Conservation (phyloP, 352 stramenopile genomes). For the Pythium sp. region DNA sequence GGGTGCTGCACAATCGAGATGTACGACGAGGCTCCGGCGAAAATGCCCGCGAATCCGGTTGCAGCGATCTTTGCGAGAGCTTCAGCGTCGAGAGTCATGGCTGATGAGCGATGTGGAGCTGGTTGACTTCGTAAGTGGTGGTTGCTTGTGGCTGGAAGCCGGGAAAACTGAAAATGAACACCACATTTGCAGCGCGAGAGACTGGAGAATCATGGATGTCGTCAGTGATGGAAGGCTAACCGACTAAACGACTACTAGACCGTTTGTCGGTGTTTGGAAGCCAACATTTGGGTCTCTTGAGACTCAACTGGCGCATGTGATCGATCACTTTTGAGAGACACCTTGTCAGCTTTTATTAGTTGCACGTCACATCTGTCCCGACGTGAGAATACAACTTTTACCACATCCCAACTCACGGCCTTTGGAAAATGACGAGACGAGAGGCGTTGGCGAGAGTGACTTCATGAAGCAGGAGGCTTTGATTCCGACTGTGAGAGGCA, state of each 20-base stretch:
- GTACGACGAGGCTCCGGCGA: conserved; percentile 31
- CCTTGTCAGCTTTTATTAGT: no score
- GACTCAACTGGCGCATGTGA: no score
- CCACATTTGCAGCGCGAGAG: not conserved
- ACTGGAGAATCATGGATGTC: not conserved
- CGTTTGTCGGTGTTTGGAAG: no score
- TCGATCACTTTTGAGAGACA: no score
- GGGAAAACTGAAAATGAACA: conserved; percentile 2
- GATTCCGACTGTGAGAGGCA: no score
- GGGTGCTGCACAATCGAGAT: conserved; percentile 37
- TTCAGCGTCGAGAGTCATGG: conserved; percentile 10
- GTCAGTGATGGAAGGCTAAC: not conserved
- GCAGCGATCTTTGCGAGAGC: conserved; percentile 17
- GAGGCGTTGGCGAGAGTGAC: no score
- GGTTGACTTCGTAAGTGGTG: not conserved
- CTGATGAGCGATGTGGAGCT: not conserved
- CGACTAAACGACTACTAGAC: not conserved
- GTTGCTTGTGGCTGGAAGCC: not conserved
- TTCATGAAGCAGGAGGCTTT: no score
- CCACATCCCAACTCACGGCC: no score
- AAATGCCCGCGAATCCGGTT: conserved; percentile 22
- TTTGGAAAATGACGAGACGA: no score
- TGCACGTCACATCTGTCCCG: no score
- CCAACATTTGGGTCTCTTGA: no score
- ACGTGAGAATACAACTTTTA: no score